phyloP scores from a whole-genome alignment of 2,329 filamentous ascomycete species.

The Colletotrichum musicola region DNA sequence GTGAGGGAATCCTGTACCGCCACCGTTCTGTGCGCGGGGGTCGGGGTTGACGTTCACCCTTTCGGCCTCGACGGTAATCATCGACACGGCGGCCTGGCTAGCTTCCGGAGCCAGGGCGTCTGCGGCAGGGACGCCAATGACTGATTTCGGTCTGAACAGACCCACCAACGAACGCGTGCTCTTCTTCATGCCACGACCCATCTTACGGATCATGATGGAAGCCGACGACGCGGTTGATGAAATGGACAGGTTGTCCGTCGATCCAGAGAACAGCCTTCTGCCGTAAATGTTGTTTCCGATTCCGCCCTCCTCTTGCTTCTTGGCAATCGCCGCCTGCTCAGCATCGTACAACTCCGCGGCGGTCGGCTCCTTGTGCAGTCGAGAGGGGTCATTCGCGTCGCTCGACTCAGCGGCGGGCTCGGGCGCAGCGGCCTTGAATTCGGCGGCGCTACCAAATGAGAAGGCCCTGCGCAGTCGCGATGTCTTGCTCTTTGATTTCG shows the following conservation, averaged over 20 bases:
- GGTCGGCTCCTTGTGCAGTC: conserved; percentile 75
- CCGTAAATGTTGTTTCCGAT: conserved; percentile 95
- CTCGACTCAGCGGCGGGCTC: conserved; percentile 43
- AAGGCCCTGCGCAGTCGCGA: conserved; percentile 90
- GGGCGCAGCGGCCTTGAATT: conserved; percentile 77
- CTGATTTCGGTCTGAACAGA: conserved; percentile 93
- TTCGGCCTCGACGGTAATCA: conserved; percentile 96
- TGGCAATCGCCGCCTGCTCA: conserved; percentile 91
- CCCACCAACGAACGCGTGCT: conserved; percentile 91
- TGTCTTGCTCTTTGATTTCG: conserved; percentile 84
- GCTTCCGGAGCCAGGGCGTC: conserved; percentile 76
- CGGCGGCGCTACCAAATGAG: conserved; percentile 95
- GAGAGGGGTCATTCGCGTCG: conserved; percentile 54
- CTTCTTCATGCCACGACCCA: conserved; percentile 99
- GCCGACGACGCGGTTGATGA: conserved; percentile 91
- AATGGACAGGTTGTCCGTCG: conserved; percentile 94
- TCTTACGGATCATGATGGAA: conserved; percentile 96
- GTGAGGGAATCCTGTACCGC: conserved; percentile 85
- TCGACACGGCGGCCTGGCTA: conserved; percentile 88
- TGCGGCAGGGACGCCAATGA: conserved; percentile 80
- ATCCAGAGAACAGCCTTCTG: conserved; percentile 86
- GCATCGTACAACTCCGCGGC: conserved; percentile 79
- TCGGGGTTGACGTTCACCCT: conserved; percentile 82
- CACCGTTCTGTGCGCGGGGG: conserved; percentile 74
- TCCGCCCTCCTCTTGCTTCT: conserved; percentile 91